Conservation (phyloP, 257 asterid genomes). For the Gentiana macrophylla region DNA sequence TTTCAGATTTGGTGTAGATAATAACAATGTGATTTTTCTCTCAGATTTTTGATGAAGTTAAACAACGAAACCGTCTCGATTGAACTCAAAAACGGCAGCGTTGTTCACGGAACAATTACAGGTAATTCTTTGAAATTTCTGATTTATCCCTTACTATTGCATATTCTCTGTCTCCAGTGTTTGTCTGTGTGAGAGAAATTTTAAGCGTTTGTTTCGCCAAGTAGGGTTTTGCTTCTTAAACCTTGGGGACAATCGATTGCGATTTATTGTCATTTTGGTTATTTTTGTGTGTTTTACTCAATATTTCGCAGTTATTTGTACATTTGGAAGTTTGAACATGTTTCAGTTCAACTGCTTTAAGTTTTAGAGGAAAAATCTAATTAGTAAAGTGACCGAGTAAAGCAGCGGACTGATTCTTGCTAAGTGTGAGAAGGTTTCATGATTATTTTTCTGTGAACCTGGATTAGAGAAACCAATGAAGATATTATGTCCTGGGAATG, state of each 20-base stretch:
- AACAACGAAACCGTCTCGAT: conserved; percentile 44
- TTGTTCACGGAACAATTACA: conserved; percentile 34
- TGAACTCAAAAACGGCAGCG: conserved; percentile 39
- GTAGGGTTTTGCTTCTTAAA: conserved; percentile 2
- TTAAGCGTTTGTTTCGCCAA: background rate
- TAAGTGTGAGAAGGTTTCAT: no score
- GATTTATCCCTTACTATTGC: background rate
- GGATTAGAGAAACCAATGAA: no score
- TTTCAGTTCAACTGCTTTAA: no score
- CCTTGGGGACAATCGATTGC: background rate
- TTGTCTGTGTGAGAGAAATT: background rate
- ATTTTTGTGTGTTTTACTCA: no score
- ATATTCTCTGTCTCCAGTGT: background rate
- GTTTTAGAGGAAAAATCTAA: no score
- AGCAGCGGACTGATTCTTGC: no score
- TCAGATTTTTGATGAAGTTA: conserved; percentile 44
- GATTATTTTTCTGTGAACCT: no score
- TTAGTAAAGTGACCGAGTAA: no score
- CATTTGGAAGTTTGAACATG: no score
- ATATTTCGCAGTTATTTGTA: no score
- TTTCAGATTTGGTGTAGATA: background rate
- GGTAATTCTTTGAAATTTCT: conserved; percentile 9
- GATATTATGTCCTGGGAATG: no score
- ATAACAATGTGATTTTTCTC: background rate
- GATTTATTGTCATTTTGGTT: no score